These are phyloP conservation scores for Herpotrichia juniperi DNA, from an alignment of 2,329 filamentous ascomycete genomes.

Conservation along the genomic window DNA sequence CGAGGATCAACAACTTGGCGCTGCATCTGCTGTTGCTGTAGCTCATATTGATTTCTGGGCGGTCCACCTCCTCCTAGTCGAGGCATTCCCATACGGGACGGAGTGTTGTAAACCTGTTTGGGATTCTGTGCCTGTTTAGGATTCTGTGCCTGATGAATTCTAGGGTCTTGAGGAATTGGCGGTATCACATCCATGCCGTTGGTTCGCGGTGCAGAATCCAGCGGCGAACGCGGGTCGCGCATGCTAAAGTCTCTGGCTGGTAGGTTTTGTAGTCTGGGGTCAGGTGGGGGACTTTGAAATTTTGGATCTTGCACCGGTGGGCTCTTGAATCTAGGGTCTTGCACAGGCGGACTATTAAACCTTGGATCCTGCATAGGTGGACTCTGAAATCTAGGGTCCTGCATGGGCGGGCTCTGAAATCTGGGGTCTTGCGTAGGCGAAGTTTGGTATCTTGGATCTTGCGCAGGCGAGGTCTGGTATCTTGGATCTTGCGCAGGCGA, in stretches of 20 bases:
- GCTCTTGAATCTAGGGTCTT: conserved; percentile 10
- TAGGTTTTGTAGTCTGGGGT: conserved; percentile 14
- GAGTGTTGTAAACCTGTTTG: conserved; percentile 15
- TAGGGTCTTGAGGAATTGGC: conserved; percentile 7
- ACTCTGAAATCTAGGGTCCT: neutral
- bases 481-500: conserved; percentile 7
- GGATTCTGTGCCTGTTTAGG: conserved; percentile 10
- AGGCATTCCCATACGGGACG: conserved; percentile 20
- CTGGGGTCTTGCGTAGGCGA: conserved; percentile 11
- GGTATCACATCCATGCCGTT: neutral
- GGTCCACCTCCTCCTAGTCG: conserved; percentile 6
- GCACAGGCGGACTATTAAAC: no score
- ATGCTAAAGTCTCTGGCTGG: conserved; percentile 5
- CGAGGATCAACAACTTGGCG: conserved; percentile 38
- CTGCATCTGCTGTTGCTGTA: conserved; percentile 38
- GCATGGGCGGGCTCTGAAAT: neutral
- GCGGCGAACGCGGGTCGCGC: neutral
- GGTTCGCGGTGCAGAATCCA: conserved; percentile 1
- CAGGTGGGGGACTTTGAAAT: neutral
- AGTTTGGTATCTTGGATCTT: neutral
- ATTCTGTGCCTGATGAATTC: conserved; percentile 7
- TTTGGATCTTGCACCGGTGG: neutral
- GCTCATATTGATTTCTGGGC: conserved; percentile 36
- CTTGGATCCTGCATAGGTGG: neutral
- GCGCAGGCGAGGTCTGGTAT: conserved; percentile 3